Evolutionary conservation across 768 basidiomycete species (phyloP), one percentile per base, ranked within the genome.

Genomic region (Tubosaeta brunneosetosa): DNA sequence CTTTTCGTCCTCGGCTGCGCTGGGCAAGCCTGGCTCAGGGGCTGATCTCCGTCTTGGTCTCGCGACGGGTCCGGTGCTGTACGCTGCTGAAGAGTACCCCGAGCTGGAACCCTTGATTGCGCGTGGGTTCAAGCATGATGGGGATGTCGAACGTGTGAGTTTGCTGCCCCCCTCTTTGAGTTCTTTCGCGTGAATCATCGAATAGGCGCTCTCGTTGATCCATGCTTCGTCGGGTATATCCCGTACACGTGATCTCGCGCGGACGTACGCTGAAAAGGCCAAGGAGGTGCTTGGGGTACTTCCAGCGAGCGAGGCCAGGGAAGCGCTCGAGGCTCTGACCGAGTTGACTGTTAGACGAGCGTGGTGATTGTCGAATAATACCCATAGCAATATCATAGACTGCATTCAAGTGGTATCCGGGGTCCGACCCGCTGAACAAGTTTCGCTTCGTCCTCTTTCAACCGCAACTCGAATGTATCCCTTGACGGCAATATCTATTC

Each of bases 1-100:
- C 72, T 98, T 92, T 65, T 88, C 94, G 45, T 83, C 88, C 1
- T 86, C 85, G 11, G 73, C 73, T 0, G 68, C 86, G 0, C 81
- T 98, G 12, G 95, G 95, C 33, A 98, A 98, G 73, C 97, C 97
- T 0, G 84, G 86, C 0, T 50, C 65, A 16, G 90, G 89, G 16
- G 88, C 91, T 2, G 92, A 94, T 66, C 76, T 93, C 14, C 81
- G 85, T 50, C 73, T 93, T 0, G 91, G 91, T 0, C 77, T 93
- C 27, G 90, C 97, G 5, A 91, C 90, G 1, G 94, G 85, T 3
- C 94, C 94, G 0, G 82, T 84, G 1, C 70, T 97, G 33, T 95
- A 86, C 63, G 93, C 94, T 17, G 87, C 86, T 68, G 90, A 94
- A 66, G 84, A 93, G 64, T 78, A 88, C 65, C 81, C 88, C 3